These are phyloP conservation scores for Trichosporon faecale DNA, from an alignment of 1,284 basidiomycete species.

Conservation along the genomic window DNA sequence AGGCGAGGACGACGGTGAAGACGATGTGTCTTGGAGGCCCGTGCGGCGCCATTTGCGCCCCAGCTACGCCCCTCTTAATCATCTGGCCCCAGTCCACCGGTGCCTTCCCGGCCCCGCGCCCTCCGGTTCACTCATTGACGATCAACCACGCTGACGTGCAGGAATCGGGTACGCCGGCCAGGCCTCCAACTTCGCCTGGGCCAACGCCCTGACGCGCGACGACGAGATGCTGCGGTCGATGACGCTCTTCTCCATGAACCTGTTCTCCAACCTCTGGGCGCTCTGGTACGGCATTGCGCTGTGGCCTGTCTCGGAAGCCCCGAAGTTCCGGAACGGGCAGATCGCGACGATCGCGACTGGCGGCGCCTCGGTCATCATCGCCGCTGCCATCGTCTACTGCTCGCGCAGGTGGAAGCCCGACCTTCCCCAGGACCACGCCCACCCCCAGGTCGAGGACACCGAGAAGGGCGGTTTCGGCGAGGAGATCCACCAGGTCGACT, in stretches of 20 bases:
- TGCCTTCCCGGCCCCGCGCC: too few relatives aligned
- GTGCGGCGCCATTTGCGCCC: too few relatives aligned
- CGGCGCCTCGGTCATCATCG: constrained; percentile 26
- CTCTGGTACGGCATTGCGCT: constrained; percentile 44
- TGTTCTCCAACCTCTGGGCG: constrained; percentile 29
- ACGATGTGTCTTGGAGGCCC: not conserved
- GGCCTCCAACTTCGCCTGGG: constrained; percentile 48
- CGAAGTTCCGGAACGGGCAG: constrained; percentile 42
- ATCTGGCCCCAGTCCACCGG: too few relatives aligned
- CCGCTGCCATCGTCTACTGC: constrained; percentile 36
- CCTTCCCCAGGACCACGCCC: constrained; percentile 16
- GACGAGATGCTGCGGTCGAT: constrained; percentile 44
- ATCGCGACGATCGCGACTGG: constrained; percentile 45
- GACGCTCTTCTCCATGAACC: constrained; percentile 44
- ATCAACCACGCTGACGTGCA: too few relatives aligned
- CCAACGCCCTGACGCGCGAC: constrained; percentile 41
- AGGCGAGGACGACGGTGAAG: not conserved
- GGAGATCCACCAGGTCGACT: not conserved
- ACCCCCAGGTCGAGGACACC: not conserved
- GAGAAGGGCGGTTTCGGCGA: constrained; percentile 13
- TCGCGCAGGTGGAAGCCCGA: constrained; percentile 26
- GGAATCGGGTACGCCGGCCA: constrained; percentile 43
- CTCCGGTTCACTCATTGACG: too few relatives aligned
- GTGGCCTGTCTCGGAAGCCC: constrained; percentile 41
- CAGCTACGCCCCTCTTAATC: too few relatives aligned